These are phyloP conservation scores for Penicillium desertorum DNA, from an alignment of 495 filamentous ascomycete genomes.

Conservation along the genomic window DNA sequence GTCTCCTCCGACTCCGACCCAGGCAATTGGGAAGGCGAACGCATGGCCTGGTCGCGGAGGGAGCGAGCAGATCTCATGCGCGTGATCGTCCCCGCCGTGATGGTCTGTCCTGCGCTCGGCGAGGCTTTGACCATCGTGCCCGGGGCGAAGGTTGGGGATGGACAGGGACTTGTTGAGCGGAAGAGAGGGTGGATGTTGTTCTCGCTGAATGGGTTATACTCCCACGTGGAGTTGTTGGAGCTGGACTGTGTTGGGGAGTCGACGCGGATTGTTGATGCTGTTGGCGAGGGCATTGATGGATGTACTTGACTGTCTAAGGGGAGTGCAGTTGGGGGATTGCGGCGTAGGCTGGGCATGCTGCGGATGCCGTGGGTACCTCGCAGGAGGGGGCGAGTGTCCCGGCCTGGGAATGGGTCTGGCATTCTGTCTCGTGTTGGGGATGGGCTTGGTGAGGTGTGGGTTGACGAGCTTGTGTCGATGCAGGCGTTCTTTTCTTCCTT, in stretches of 20 bases:
- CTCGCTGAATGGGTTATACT: constrained; percentile 47
- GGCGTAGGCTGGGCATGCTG: constrained; percentile 29
- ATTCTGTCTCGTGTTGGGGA: constrained; percentile 15
- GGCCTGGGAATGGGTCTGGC: constrained; percentile 5
- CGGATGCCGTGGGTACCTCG: constrained; percentile 20
- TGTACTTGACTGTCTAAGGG: constrained; percentile 34
- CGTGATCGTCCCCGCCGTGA: constrained; percentile 58
- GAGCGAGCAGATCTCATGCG: constrained; percentile 68
- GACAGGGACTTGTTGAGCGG: constrained; percentile 68
- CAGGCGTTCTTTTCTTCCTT: constrained; percentile 28
- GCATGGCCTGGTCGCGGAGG: constrained; percentile 36
- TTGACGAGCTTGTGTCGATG: constrained; percentile 27
- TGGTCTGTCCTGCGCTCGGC: constrained; percentile 65
- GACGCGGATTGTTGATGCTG: constrained; percentile 22
- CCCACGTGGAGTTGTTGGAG: constrained; percentile 16
- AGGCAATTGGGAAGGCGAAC: constrained; percentile 29
- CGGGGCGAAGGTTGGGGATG: constrained; percentile 64
- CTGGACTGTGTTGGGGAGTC: constrained; percentile 18
- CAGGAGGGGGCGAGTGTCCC: constrained; percentile 19
- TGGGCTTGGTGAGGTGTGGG: constrained; percentile 16
- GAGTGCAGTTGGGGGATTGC: constrained; percentile 19
- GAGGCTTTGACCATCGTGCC: constrained; percentile 71
- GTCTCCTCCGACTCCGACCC: constrained; percentile 10
- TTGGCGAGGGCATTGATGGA: constrained; percentile 17
- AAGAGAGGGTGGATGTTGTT: constrained; percentile 85